Evolutionary conservation across 495 filamentous ascomycete species (phyloP).

Genomic region (Lasiosphaeria miniovina): DNA sequence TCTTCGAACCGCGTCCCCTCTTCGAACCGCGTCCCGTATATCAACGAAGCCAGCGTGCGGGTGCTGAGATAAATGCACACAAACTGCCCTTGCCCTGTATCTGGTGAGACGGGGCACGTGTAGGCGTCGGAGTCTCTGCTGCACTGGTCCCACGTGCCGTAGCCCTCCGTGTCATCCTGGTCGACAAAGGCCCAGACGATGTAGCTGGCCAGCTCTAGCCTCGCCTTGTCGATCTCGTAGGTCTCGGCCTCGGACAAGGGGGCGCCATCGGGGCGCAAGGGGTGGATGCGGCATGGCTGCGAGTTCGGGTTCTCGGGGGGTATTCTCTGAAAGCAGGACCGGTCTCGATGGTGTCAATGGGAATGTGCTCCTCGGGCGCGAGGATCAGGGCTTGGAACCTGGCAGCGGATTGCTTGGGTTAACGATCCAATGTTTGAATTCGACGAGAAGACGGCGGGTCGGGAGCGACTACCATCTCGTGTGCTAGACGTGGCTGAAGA

Average conservation of each 20-base stretch:
- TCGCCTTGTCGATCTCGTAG: background rate
- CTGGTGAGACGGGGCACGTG: background rate
- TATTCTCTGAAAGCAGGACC: background rate
- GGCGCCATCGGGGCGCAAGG: background rate
- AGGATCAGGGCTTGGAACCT: background rate
- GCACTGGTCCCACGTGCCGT: background rate
- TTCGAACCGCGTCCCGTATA: too few species aligned
- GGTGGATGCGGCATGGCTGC: background rate
- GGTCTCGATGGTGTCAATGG: background rate
- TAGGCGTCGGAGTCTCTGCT: background rate
- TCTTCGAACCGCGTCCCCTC: too few species aligned
- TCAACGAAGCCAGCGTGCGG: too few species aligned
- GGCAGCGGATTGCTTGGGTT: background rate
- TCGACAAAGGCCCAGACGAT: background rate
- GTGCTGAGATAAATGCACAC: too few species aligned
- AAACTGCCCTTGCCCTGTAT: too few species aligned
- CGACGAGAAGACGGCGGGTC: background rate
- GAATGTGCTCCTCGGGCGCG: background rate
- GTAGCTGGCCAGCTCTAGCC: background rate
- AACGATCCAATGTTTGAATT: background rate
- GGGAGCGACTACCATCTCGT: background rate
- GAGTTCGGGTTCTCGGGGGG: background rate
- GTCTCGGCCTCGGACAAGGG: background rate
- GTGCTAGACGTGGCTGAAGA: background rate
- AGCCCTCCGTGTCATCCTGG: background rate